Evolutionary conservation across 306 rosid genomes (phyloP).

Genomic region (Cucurbita pepo): DNA sequence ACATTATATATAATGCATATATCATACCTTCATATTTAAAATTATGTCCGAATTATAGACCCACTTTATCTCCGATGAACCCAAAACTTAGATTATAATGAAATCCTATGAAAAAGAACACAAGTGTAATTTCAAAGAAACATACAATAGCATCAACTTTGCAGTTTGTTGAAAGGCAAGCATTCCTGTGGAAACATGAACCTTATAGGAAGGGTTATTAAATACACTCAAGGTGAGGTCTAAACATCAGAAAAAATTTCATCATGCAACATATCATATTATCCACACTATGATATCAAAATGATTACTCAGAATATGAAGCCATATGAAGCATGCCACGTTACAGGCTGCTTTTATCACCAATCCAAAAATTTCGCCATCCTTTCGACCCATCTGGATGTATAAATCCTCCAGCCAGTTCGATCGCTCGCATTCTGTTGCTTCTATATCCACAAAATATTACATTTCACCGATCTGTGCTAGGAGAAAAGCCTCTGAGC

Average conservation of each 20-base stretch:
- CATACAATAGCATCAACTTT: neutral
- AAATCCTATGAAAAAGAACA: neutral
- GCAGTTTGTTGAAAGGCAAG: neutral
- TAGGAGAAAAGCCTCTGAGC: constrained; percentile 38
- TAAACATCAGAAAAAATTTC: neutral
- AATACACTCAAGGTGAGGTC: neutral
- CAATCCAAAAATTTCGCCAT: neutral
- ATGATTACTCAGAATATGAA: neutral
- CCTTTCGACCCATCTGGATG: neutral
- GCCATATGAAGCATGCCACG: neutral
- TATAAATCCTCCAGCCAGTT: neutral
- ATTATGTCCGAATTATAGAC: no score
- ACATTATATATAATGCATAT: neutral
- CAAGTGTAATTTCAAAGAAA: neutral
- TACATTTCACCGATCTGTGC: neutral
- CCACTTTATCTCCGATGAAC: neutral
- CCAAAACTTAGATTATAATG: neutral
- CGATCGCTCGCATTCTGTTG: neutral
- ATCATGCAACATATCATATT: neutral
- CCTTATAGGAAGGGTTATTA: neutral
- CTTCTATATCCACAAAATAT: neutral
- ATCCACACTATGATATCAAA: constrained; percentile 1
- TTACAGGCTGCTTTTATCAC: neutral
- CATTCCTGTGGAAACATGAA: neutral
- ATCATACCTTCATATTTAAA: neutral